These are phyloP conservation scores for Claviceps arundinis DNA, from an alignment of 2,329 filamentous ascomycete genomes.

Conservation along the genomic window DNA sequence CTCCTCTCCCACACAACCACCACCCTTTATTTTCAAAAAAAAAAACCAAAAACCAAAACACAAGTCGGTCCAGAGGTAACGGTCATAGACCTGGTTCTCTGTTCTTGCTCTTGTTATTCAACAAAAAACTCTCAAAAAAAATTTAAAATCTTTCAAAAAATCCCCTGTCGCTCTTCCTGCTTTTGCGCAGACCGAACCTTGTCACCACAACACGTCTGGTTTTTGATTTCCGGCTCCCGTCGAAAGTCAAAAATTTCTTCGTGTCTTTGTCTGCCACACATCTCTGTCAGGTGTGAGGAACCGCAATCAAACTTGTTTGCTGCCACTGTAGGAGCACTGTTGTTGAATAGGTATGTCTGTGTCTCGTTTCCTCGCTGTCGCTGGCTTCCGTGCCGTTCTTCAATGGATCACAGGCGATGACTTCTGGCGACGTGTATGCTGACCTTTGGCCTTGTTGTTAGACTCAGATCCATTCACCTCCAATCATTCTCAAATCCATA, in stretches of 20 bases:
- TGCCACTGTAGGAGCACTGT: not conserved
- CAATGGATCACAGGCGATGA: not conserved
- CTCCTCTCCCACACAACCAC: conserved; percentile 31
- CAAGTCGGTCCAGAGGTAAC: conserved; percentile 41
- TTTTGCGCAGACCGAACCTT: conserved; percentile 16
- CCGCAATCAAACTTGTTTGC: not conserved
- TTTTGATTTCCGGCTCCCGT: conserved; percentile 7
- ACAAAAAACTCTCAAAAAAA: conserved; percentile 47
- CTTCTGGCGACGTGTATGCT: not conserved
- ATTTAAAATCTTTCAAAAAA: conserved; percentile 44
- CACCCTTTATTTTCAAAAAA: conserved; percentile 30
- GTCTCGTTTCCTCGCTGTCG: not conserved
- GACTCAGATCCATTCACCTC: conserved; percentile 4
- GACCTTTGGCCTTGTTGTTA: not conserved
- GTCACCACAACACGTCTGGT: conserved; percentile 6
- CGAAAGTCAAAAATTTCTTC: conserved; percentile 2
- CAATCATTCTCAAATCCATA: conserved; percentile 7
- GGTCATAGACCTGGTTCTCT: conserved; percentile 46
- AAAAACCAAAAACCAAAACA: conserved; percentile 26
- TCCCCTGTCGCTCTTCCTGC: conserved; percentile 31
- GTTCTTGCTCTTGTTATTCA: conserved; percentile 42
- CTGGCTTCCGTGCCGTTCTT: no score
- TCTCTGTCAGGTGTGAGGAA: conserved; percentile 2
- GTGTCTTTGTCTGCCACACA: conserved; percentile 3
- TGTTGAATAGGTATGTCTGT: conserved; percentile 3